Percentiles rank a stretch among this genome's conserved stretches.
Evolutionary conservation across 306 rosid species (phyloP).

Genomic region (Vachellia collinsii): DNA sequence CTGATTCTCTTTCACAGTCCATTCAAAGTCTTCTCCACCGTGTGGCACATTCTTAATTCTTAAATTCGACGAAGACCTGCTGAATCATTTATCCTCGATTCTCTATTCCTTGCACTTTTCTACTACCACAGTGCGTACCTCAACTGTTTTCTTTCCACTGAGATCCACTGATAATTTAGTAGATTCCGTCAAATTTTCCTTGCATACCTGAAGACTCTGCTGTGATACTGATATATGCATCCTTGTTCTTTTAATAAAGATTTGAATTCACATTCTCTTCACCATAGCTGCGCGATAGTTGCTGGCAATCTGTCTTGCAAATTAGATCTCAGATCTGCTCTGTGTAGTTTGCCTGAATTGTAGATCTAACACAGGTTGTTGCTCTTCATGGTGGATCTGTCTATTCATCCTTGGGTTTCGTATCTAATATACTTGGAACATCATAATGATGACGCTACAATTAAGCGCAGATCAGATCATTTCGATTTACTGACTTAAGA

Average conservation of each 20-base stretch:
- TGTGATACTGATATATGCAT: neutral
- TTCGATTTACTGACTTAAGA: neutral
- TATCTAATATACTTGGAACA: neutral
- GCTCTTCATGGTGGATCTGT: constrained; percentile 31
- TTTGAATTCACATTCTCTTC: neutral
- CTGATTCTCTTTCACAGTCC: neutral
- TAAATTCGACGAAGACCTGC: neutral
- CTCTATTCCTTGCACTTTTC: neutral
- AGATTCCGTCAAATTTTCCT: neutral
- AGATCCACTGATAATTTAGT: constrained; percentile 45
- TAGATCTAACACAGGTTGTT: constrained; percentile 31
- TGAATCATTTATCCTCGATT: neutral
- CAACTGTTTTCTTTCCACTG: neutral
- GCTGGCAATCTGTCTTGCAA: neutral
- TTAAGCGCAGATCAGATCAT: constrained; percentile 9
- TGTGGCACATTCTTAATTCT: neutral
- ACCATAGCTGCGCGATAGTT: neutral
- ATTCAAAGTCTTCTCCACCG: neutral
- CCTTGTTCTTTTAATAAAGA: neutral
- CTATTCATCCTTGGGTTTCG: neutral
- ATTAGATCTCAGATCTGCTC: constrained; percentile 36
- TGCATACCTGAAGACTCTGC: neutral
- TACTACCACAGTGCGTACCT: neutral
- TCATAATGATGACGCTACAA: neutral
- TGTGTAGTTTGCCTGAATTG: neutral